phyloP scores from a whole-genome alignment of 1,284 basidiomycete species.

The Anthracocystis panici-leucophaei region DNA sequence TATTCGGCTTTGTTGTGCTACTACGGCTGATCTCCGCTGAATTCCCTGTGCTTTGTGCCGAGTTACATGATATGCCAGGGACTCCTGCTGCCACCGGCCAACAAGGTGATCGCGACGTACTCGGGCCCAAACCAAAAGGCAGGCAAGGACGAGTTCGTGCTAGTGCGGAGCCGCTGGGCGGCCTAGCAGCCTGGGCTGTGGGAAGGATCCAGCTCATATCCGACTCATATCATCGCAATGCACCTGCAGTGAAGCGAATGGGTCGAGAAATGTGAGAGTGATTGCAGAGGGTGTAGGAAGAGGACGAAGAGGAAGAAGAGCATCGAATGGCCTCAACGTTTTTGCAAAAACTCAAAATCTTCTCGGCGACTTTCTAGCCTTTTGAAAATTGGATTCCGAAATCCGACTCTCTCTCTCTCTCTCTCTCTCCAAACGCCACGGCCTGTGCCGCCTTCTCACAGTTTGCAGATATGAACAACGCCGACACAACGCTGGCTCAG shows the following conservation, averaged over 20 bases:
- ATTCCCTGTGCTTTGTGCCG: not conserved
- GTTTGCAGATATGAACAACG: too few species aligned
- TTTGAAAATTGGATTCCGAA: slow-evolving; percentile 7
- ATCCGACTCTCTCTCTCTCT: too few species aligned
- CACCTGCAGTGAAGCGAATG: not conserved
- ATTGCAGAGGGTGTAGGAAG: not conserved
- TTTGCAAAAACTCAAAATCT: not conserved
- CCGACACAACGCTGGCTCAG: not conserved
- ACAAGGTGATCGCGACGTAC: not conserved
- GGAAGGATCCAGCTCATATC: slow-evolving; percentile 3
- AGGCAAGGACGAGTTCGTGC: not conserved
- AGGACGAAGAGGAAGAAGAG: not conserved
- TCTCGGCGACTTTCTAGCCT: slow-evolving; percentile 3
- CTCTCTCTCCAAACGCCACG: not conserved
- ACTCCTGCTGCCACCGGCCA: not conserved
- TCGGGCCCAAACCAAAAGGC: not conserved
- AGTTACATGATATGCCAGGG: not conserved
- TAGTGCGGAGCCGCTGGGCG: not conserved
- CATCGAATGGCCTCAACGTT: not conserved
- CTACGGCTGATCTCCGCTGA: not conserved
- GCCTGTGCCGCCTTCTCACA: not conserved
- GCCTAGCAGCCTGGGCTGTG: not conserved
- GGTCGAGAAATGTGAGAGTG: not conserved
- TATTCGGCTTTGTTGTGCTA: not conserved
- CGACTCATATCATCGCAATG: not conserved